Evolutionary conservation across 306 rosid species (phyloP), one percentile per base, ranked within the genome.

Genomic region (Castanea mollissima): DNA sequence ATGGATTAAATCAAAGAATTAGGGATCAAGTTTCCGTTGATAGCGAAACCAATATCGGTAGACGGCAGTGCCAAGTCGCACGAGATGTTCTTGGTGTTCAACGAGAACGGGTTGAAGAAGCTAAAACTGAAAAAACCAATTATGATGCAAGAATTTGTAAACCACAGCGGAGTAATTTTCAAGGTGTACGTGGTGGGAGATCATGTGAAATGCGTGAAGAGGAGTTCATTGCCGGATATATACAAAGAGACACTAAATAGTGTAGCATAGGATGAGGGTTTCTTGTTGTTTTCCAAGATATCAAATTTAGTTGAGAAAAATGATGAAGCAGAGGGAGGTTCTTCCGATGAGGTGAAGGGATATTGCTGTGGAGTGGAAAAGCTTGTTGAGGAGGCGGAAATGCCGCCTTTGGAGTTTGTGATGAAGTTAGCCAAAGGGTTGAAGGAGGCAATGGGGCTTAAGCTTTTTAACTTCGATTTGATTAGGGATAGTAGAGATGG

Each of bases 111-210:
- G 15, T 44, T 89, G 52, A 74, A 71, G 69, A 52, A 74, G 41
- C 16, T 86, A 57, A 78, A 38, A 38, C 10, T 86, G 58, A 78
- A 55, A 5, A 12, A 60, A 16, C 87, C 88, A 3, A 46, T 87
- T n/a, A 74, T 92, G 81, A 44, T 92, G 74, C 97, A 92, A 38
- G 89, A 90, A 55, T 92, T 90, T 38, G 87, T 89, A 84, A 90
- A 92, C 77, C 97, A 92, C 32, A 90, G 93, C 5, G 95, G 93
- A 0, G 91, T 86, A 0, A 49, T 92, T 5, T 92, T 89, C 93
- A 92, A 92, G 88, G 83, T 89, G 25, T 92, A 92, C 73, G 93
- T 86, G 29, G 88, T 90, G 12, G 95, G 97, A 35, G 74, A 73
- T 13, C 80, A 76, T 55, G 81, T 82, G 11, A 71, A 7, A 34